These are phyloP conservation scores for Tillandsia leiboldiana DNA, from an alignment of 176 grass and related monocot species.

Conservation along the genomic window DNA sequence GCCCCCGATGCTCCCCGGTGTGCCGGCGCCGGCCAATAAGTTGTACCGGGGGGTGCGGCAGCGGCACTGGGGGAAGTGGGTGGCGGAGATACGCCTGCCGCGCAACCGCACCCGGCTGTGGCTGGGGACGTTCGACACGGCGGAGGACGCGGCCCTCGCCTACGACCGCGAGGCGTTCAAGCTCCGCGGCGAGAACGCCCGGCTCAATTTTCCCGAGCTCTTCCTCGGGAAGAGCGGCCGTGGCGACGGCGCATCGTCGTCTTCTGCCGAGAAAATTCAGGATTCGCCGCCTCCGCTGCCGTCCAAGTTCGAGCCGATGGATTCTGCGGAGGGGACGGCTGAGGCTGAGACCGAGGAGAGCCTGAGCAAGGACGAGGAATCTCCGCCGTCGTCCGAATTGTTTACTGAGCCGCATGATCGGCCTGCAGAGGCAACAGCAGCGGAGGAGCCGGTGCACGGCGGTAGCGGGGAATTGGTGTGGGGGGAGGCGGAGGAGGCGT, in stretches of 20 bases:
- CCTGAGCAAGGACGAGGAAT: conserved; percentile 5
- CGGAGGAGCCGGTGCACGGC: not conserved
- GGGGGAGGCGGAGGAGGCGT: conserved; percentile 69
- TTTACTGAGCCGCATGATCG: too few species aligned
- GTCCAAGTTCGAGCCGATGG: conserved; percentile 13
- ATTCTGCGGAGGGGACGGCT: not conserved
- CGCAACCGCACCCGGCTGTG: conserved; percentile 78
- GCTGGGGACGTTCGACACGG: conserved; percentile 97
- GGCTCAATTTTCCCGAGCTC: conserved; percentile 87
- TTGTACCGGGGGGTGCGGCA: conserved; percentile 91
- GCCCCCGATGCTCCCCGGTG: conserved; percentile 1
- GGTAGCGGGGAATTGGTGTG: conserved; percentile 30
- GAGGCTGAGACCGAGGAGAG: not conserved
- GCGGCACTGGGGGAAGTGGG: conserved; percentile 99
- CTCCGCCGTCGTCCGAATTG: not conserved
- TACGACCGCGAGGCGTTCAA: conserved; percentile 90
- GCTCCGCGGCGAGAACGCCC: conserved; percentile 78
- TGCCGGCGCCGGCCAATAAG: conserved; percentile 32
- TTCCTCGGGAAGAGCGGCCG: conserved; percentile 56
- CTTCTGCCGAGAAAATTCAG: conserved; percentile 17
- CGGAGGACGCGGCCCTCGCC: conserved; percentile 94
- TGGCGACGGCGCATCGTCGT: conserved; percentile 31
- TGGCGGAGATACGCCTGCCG: conserved; percentile 93
- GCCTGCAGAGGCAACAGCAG: not conserved
- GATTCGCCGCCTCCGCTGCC: conserved; percentile 25